Evolutionary conservation across 2,329 filamentous ascomycete genomes (phyloP), one percentile per base, ranked within the genome.

Genomic region (Blastomyces percursus): DNA sequence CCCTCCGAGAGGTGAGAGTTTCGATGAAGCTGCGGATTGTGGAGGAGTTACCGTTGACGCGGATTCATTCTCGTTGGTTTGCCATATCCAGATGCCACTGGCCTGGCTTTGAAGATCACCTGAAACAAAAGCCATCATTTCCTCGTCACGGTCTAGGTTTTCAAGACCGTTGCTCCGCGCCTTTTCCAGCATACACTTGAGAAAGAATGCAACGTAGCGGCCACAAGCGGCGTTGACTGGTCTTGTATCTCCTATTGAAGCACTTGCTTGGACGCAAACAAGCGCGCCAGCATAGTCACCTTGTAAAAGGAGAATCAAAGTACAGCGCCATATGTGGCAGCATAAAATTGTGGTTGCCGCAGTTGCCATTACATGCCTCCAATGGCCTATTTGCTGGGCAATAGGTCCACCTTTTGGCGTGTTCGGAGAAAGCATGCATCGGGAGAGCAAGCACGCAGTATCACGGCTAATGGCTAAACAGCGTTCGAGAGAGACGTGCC

Each of bases 241-340:
- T 57, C 90, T 83, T 19, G 84, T 78, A n/a, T 86, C 81, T 35
- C 87, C 86, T 62, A 96, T 86, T 1, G 84, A 83, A 1, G 85
- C 82, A 12, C 88, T 84, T 0, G 88, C 86, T 61, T 89, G 84
- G 12, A 93, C 81, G 67, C 92, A 91, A 2, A 84, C 83, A 12
- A 87, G 75, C 0, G 93, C 92, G 1, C 86, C 82, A 4, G 87
- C 84, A 70, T 87, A 89, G 60, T 90, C 86, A 51, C 86, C 86
- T 0, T 84, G 83, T 60, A 95, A 84, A 27, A 93, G 83, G 4
- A 96, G 79, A 62, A 96, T 86, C 0, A 97, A 81, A 1, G 89
- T 82, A 70, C 89, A 95, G 27, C 93, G 88, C 84, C 95, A 96
- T 54, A 96, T 81, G 72, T 97, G 94, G 16, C 85, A 86, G 62